Evolutionary conservation across 2,329 filamentous ascomycete species (phyloP).

Genomic region (Penicillium expansum): DNA sequence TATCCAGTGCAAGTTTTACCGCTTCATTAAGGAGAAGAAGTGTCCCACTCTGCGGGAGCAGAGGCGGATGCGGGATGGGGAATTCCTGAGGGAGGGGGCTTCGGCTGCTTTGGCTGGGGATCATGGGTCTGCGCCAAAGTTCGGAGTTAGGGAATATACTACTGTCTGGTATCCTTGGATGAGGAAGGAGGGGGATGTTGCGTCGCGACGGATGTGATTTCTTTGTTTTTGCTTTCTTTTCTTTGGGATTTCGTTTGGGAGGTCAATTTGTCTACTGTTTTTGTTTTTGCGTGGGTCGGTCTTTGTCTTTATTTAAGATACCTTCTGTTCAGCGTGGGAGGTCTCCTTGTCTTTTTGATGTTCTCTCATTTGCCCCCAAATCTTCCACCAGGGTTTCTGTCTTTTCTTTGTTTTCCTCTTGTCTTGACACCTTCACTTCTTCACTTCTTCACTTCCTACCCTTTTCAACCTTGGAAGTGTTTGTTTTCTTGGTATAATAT

Average conservation of each 20-base stretch:
- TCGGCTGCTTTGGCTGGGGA: slow-evolving; percentile 15
- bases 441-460: too few species aligned
- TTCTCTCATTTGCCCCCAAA: not conserved
- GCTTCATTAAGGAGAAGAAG: slow-evolving; percentile 47
- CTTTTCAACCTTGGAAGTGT: not conserved
- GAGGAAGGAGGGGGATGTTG: slow-evolving; percentile 25
- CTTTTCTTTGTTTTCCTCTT: not conserved
- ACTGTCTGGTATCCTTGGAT: slow-evolving; percentile 46
- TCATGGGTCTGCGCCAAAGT: slow-evolving; percentile 8
- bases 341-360: slow-evolving; percentile 5
- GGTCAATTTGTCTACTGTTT: slow-evolving; percentile 15
- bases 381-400: slow-evolving; percentile 2
- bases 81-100: slow-evolving; percentile 36
- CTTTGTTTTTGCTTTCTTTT: not conserved
- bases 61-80: slow-evolving; percentile 39
- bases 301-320: slow-evolving; percentile 17
- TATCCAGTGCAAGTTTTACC: slow-evolving; percentile 52
- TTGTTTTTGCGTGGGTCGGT: slow-evolving; percentile 10
- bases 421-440: not conserved
- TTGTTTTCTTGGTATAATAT: not conserved
- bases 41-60: slow-evolving; percentile 47
- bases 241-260: not conserved
- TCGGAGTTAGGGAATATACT: slow-evolving; percentile 31
- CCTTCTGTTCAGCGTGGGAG: slow-evolving; percentile 17
- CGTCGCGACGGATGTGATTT: not conserved